phyloP scores from a whole-genome alignment of 495 filamentous ascomycete species.

The Terfezia claveryi region DNA sequence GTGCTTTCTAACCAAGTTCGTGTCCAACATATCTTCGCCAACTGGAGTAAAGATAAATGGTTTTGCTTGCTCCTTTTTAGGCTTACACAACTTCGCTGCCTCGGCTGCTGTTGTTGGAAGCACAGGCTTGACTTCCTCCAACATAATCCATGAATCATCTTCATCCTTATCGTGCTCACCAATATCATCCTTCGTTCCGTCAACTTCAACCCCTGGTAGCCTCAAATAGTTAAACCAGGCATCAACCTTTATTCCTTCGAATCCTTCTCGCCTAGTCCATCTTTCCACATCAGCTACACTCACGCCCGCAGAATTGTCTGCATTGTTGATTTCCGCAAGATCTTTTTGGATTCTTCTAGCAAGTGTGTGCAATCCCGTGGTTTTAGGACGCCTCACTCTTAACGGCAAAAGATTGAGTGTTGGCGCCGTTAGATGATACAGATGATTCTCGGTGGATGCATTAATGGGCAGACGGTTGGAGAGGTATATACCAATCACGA shows the following conservation, averaged over 20 bases:
- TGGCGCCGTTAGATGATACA: constrained; percentile 20
- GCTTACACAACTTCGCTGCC: background rate
- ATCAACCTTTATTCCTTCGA: constrained; percentile 23
- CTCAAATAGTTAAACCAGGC: constrained; percentile 24
- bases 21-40: constrained; percentile 1
- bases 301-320: background rate
- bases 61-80: constrained; percentile 1
- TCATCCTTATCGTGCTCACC: background rate
- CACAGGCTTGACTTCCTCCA: constrained; percentile 7
- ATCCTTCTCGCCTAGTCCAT: constrained; percentile 11
- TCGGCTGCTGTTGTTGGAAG: background rate
- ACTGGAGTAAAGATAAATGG: background rate
- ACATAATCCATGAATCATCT: background rate
- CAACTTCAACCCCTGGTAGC: background rate
- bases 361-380: constrained; percentile 16
- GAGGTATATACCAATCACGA: constrained; percentile 33
- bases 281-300: background rate
- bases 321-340: constrained; percentile 23
- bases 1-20: constrained; percentile 8
- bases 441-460: constrained; percentile 12
- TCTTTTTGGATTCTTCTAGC: constrained; percentile 28
- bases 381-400: constrained; percentile 18
- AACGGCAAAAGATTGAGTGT: constrained; percentile 34
- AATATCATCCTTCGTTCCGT: background rate
- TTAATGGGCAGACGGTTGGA: constrained; percentile 29